Base-by-base conservation (phyloP, 345 rosid genomes). In the Pugionium dolabratum region DNA sequence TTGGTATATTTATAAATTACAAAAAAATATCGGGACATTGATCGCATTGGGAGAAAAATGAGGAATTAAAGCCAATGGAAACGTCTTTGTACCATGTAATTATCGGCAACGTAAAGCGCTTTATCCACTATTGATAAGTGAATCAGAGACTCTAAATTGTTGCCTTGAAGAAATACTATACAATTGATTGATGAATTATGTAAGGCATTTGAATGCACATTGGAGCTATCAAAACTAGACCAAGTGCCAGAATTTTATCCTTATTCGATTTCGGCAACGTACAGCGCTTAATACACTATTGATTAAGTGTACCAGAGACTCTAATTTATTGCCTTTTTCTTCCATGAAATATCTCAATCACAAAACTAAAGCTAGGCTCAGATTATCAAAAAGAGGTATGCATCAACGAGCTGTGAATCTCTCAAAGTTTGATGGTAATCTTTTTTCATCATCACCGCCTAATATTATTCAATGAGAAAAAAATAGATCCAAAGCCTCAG, bases 341-440 rank as follows among this genome's bases (percentile, higher is more conserved):
- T 2, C 4, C 3, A 7, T 4, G 4, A 2, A 35, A 4, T 5
- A 8, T 51, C 5, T 1, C 34, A 9, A 29, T 0, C 2, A 51
- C 1, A 42, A 33, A 45, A 8, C 18, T 37, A 7, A 37, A 63
- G 31, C 3, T 2, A 9, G 71, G 76, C 77, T 77, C 83, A 73
- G 81, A 64, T 37, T 46, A 37, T 72, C 46, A 61, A 39, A 39
- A 67, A 60, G 46, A 64, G 9, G n/a, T 54, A 4, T 37, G n/a
- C 83, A 77, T 80, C 81, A 80, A 71, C 49, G 77, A 74, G 73
- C 68, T 60, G 34, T 62, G 52, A 42, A 75, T 67, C 62, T 66
- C 73, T 81, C 85, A 83, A 46, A 77, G 85, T 81, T 83, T 81
- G 85, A 83, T 83, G 87, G 83, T 83, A 83, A 75, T 32, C 66